Base-by-base conservation (phyloP, 371 early-diverging fungal species). In the Zychaea mexicana region DNA sequence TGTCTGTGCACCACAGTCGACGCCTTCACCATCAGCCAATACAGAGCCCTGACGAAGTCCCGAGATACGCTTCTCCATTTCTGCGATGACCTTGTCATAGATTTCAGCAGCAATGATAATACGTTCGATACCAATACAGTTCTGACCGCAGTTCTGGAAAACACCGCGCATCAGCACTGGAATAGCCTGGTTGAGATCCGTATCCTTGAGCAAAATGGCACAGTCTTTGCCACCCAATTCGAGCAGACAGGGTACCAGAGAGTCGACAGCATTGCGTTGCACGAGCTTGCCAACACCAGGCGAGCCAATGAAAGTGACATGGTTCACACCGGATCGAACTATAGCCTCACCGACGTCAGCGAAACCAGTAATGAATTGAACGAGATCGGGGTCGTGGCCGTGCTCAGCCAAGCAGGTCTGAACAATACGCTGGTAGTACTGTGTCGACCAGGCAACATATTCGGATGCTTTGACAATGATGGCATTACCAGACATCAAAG, bases 221-320 rank as follows among this genome's bases (percentile, higher is more conserved):
- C 87, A 86, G 78, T 94, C 93, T 73, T 94, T 94, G 59, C 97
- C 97, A 55, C 97, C 97, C 39, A 96, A 81, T 78, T 96, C 97
- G 12, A 96, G 85, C 19, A 93, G 82, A 60, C 92, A 91, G 0
- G 95, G 96, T 4, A 92, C 92, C 60, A 96, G 79, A 22, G 85
- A 70, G 52, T 85, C 81, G 27, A 90, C 77, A 15, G 95, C 95
- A 30, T 89, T 86, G 30, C 75, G 77, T 78, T 91, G 92, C 28
- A 94, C 90, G 49, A 86, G 67, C 68, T 86, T 86, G 31, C 95
- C 95, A 22, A 95, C 94, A 55, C 76, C 80, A 22, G 94, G 90
- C 3, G 94, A 93, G 17, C 93, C 93, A 67, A 94, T 93, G 64
- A 95, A 94, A 0, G 93, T 93, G 38, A 94, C 82, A 63, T 93